phyloP scores from a whole-genome alignment of 2,329 filamentous ascomycete genomes.

The Fusarium camptoceras region DNA sequence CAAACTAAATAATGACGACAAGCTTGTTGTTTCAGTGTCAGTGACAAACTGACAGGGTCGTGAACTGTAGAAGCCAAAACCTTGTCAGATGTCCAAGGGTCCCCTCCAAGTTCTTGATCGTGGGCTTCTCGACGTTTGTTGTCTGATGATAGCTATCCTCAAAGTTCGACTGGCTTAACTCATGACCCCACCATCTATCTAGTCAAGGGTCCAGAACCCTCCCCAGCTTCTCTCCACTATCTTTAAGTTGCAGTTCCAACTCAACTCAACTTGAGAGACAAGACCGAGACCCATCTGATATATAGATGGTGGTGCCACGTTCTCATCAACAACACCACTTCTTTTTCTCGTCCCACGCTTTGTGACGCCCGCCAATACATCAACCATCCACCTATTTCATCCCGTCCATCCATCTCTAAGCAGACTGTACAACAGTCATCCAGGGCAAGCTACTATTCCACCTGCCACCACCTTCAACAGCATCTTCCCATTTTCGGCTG shows the following conservation, averaged over 20 bases:
- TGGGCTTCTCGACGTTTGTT: slow-evolving; percentile 7
- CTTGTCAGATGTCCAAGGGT: slow-evolving; percentile 17
- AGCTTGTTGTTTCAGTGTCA: slow-evolving; percentile 2
- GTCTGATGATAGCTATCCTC: not conserved
- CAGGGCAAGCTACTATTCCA: slow-evolving; percentile 22
- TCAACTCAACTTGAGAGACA: not conserved
- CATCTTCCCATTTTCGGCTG: slow-evolving; percentile 26
- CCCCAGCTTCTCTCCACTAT: slow-evolving; percentile 10
- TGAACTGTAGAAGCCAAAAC: not conserved
- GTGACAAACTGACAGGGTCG: slow-evolving; percentile 10
- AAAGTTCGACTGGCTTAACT: not conserved
- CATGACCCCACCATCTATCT: slow-evolving; percentile 24
- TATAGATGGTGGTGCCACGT: slow-evolving; percentile 38
- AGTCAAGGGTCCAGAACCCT: slow-evolving; percentile 36
- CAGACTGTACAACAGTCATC: slow-evolving; percentile 12
- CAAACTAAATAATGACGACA: slow-evolving; percentile 28
- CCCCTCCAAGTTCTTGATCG: slow-evolving; percentile 21
- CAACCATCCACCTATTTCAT: slow-evolving; percentile 24
- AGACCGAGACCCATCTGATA: not conserved
- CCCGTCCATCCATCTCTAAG: slow-evolving; percentile 27
- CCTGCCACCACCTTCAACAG: slow-evolving; percentile 10
- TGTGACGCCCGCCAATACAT: slow-evolving; percentile 26
- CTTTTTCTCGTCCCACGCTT: slow-evolving; percentile 20
- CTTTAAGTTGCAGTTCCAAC: slow-evolving; percentile 7
- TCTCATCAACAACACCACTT: slow-evolving; percentile 40